phyloP scores from a whole-genome alignment of 2,329 filamentous ascomycete species.

The Epichloe sibirici region DNA sequence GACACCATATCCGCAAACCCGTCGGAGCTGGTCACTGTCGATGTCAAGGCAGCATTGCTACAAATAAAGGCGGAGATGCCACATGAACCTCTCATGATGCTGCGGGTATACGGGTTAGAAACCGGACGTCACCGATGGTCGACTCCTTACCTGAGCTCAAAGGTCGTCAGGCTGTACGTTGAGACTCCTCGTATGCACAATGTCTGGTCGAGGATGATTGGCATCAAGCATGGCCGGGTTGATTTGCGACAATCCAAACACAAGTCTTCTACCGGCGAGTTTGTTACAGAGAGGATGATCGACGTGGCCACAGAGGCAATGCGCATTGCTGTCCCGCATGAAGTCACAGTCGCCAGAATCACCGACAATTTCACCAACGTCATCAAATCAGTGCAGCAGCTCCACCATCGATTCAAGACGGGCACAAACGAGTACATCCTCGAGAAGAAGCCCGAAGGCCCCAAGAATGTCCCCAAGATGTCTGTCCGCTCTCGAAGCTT shows the following conservation, averaged over 20 bases:
- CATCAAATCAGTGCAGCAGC: constrained; percentile 73
- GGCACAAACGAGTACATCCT: constrained; percentile 81
- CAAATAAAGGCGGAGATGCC: constrained; percentile 87
- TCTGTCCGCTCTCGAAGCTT: constrained; percentile 72
- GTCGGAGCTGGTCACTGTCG: constrained; percentile 64
- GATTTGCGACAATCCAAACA: constrained; percentile 68
- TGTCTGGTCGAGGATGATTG: constrained; percentile 79
- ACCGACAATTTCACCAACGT: constrained; percentile 91
- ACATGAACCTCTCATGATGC: constrained; percentile 77
- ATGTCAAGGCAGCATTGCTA: constrained; percentile 68
- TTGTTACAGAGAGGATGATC: constrained; percentile 66
- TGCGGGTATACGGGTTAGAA: constrained; percentile 76
- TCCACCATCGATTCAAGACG: constrained; percentile 87
- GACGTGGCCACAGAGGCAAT: constrained; percentile 80
- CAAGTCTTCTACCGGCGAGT: constrained; percentile 45
- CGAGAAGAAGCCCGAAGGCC: constrained; percentile 71
- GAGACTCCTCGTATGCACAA: constrained; percentile 71
- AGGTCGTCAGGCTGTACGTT: constrained; percentile 73
- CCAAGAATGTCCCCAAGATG: constrained; percentile 77
- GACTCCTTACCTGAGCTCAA: constrained; percentile 65
- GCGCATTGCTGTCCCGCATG: constrained; percentile 78
- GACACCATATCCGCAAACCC: constrained; percentile 21
- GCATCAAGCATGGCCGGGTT: constrained; percentile 66
- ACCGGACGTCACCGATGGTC: constrained; percentile 80
- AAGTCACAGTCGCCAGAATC: constrained; percentile 77